phyloP scores from a whole-genome alignment of 257 asterid species.

The Fraxinus anomala region DNA sequence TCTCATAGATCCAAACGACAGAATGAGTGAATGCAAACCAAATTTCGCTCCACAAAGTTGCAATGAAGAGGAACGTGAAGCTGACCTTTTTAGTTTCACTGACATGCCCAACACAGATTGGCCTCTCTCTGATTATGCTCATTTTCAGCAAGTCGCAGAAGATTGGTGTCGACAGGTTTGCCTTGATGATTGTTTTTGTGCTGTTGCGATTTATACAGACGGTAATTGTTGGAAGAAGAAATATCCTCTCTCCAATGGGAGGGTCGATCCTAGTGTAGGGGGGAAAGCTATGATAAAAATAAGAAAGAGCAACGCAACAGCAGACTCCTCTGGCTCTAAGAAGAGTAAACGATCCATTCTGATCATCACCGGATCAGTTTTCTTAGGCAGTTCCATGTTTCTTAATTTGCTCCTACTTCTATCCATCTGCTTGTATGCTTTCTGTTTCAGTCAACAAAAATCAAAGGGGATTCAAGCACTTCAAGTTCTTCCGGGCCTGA shows the following conservation, averaged over 20 bases:
- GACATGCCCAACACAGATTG: slow-evolving; percentile 21
- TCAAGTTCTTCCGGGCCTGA: background rate
- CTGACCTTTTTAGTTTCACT: slow-evolving; percentile 9
- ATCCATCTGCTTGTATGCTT: background rate
- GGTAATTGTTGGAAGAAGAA: slow-evolving; percentile 42
- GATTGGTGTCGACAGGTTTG: slow-evolving; percentile 33
- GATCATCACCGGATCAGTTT: background rate
- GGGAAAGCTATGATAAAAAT: slow-evolving; percentile 34
- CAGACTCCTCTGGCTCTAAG: background rate
- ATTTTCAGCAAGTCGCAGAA: slow-evolving; percentile 8
- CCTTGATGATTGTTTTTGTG: slow-evolving; percentile 42
- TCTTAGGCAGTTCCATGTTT: background rate
- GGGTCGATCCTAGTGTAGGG: background rate
- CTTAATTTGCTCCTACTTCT: background rate
- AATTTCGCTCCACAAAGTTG: background rate
- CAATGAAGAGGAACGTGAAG: slow-evolving; percentile 13
- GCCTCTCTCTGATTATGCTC: slow-evolving; percentile 24
- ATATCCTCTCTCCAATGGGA: slow-evolving; percentile 40
- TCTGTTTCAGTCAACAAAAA: background rate
- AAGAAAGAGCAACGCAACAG: background rate
- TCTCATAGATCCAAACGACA: slow-evolving; percentile 33
- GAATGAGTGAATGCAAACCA: slow-evolving; percentile 12
- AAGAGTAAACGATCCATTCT: background rate
- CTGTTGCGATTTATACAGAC: slow-evolving; percentile 19
- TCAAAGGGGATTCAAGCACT: no score